Percentiles rank a stretch among this genome's conserved stretches.
phyloP scores from a whole-genome alignment of 2,329 filamentous ascomycete species.

The Daldinia sp. region DNA sequence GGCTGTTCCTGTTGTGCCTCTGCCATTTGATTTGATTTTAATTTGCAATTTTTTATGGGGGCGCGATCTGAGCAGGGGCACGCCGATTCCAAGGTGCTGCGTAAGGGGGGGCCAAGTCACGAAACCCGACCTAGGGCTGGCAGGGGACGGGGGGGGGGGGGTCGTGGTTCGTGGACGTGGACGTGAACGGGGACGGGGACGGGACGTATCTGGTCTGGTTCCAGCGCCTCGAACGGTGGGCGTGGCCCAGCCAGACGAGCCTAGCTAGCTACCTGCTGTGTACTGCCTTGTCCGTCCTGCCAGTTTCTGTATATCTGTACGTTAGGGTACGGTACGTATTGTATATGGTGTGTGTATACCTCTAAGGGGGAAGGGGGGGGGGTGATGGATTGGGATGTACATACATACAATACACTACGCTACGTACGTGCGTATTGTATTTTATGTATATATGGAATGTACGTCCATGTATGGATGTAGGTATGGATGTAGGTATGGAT shows the following conservation, averaged over 20 bases:
- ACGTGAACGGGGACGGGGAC: constrained; percentile 41
- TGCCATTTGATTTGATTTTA: constrained; percentile 55
- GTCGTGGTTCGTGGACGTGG: constrained; percentile 28
- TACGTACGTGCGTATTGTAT: constrained; percentile 16
- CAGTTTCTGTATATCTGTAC: constrained; percentile 12
- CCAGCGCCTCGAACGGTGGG: constrained; percentile 43
- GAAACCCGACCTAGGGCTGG: constrained; percentile 49
- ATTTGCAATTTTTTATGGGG: constrained; percentile 53
- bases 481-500: constrained; percentile 14
- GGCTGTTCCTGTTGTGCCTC: constrained; percentile 54
- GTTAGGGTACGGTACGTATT: constrained; percentile 3
- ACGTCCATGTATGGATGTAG: constrained; percentile 16
- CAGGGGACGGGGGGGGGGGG: constrained; percentile 50
- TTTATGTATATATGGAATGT: constrained; percentile 17
- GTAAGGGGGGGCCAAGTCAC: constrained; percentile 50
- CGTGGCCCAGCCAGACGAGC: constrained; percentile 26
- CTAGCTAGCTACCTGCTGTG: constrained; percentile 17
- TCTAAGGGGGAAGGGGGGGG: not conserved
- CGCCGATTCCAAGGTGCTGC: constrained; percentile 47
- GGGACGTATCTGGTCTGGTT: constrained; percentile 34
- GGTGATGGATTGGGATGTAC: not conserved
- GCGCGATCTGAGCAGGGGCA: constrained; percentile 53
- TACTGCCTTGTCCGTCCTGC: constrained; percentile 11
- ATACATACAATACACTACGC: not conserved
- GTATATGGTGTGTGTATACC: not conserved